Evolutionary conservation across 2,329 filamentous ascomycete species (phyloP), one percentile per base, ranked within the genome.

Genomic region (Daldinia eschscholtzii): DNA sequence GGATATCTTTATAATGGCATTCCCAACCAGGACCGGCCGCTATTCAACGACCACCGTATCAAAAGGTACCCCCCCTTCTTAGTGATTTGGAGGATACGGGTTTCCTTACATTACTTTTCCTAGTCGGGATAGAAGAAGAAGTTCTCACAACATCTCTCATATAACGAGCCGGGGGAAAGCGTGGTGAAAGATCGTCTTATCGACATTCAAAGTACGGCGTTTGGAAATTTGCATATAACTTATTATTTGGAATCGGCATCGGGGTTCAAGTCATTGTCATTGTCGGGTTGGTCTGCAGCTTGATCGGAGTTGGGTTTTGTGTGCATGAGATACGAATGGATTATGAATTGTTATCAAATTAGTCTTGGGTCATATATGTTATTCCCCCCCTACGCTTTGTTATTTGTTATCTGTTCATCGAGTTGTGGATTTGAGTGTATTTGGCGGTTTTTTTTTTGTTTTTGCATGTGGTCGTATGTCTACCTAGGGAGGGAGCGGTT

Each of bases 321-420:
- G 58, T 41, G 64, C 59, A 67, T 42, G 67, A 67, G 67, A 67
- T 65, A 70, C 55, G 57, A 67, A 70, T 70, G 57, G 18, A 61
- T 58, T 42, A 59, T 18, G 57, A 55, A 44, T 52, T 35, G 15
- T 33, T 41, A n/a, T 48, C 13, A 35, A 5, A 23, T 23, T 23
- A 23, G 20, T 52, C 30, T 9, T 37, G 26, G 5, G 15, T 23
- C 9, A 18, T 41, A 18, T 41, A 13, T 6, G 37, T 18, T 42
- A 4, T 20, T 42, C 33, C 12, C 35, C 3, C 12, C 12, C 4
- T 46, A 6, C 3, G 33, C 9, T 4, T 20, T 4, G 26, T 57
- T 30, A 3, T 42, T 42, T 41, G 10, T 44, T 23, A 10, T 42
- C 20, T 20, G n/a, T 44, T 44, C 4, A 18, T 46, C 23, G 18